A percentile compares a stretch with the other conserved stretches of the same genome.
These are phyloP conservation scores for Eugenia klotzschiana DNA, from an alignment of 441 rosid genomes.

Conservation along the genomic window DNA sequence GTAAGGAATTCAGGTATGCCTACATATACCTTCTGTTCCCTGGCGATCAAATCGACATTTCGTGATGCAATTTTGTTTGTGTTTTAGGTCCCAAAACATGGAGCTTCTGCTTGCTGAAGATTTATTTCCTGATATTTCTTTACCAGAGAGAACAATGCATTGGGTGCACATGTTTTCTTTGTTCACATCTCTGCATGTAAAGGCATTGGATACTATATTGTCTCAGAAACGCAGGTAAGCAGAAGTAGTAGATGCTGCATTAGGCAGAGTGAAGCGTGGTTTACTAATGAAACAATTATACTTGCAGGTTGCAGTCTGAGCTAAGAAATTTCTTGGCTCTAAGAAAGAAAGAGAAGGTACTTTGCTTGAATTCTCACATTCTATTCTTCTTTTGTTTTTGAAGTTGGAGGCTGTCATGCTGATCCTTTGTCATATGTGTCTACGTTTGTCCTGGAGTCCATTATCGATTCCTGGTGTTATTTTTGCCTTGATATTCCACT, in stretches of 20 bases:
- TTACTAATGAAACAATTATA: slow-evolving; percentile 7
- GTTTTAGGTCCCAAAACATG: slow-evolving; percentile 53
- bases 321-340: slow-evolving; percentile 49
- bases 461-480: background rate
- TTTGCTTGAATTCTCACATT: background rate
- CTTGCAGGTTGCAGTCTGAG: slow-evolving; percentile 67
- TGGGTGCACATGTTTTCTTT: slow-evolving; percentile 76
- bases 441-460: background rate
- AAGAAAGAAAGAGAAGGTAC: slow-evolving; percentile 64
- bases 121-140: slow-evolving; percentile 62
- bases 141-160: slow-evolving; percentile 58
- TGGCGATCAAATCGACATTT: background rate
- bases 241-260: slow-evolving; percentile 6
- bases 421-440: background rate
- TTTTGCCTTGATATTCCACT: background rate
- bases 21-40: slow-evolving; percentile 5
- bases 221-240: slow-evolving; percentile 64
- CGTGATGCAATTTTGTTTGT: slow-evolving; percentile 3
- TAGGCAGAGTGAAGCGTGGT: background rate
- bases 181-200: slow-evolving; percentile 54
- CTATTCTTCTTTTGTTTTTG: background rate
- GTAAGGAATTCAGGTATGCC: slow-evolving; percentile 64
- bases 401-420: background rate
- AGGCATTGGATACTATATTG: slow-evolving; percentile 59
- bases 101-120: slow-evolving; percentile 67